These are phyloP conservation scores for Nasturtium officinale DNA, from an alignment of 345 rosid genomes.

Conservation along the genomic window DNA sequence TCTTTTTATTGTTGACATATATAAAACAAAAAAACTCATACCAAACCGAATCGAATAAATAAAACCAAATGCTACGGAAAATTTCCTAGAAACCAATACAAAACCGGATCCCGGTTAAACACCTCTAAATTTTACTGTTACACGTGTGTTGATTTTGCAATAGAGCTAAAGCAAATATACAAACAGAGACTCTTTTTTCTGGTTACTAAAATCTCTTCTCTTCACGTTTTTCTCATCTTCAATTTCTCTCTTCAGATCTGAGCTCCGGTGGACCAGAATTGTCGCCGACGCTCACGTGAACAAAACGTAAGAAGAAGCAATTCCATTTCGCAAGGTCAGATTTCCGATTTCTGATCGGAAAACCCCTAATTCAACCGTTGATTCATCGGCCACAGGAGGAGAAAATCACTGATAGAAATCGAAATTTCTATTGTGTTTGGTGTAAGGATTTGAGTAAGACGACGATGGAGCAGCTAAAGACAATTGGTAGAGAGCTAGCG, in stretches of 20 bases:
- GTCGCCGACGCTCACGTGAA: slow-evolving; percentile 21
- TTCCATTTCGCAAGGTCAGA: slow-evolving; percentile 18
- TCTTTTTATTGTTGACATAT: neutral
- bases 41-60: neutral
- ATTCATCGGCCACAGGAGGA: slow-evolving; percentile 14
- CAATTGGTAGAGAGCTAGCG: slow-evolving; percentile 96
- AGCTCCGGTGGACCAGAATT: slow-evolving; percentile 6
- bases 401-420: neutral
- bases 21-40: neutral
- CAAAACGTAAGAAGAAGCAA: neutral
- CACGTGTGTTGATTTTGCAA: slow-evolving; percentile 18
- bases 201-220: slow-evolving; percentile 28
- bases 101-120: slow-evolving; percentile 20
- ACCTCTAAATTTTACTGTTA: slow-evolving; percentile 23
- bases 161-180: neutral
- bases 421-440: neutral
- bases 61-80: neutral
- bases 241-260: slow-evolving; percentile 36
- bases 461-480: slow-evolving; percentile 87
- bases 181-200: slow-evolving; percentile 13
- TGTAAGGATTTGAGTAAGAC: slow-evolving; percentile 18
- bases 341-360: slow-evolving; percentile 28
- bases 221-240: slow-evolving; percentile 34
- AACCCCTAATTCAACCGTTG: slow-evolving; percentile 1
- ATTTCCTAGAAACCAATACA: neutral